Percentiles rank a stretch among this genome's conserved stretches.
Conservation (phyloP, 352 stramenopile genomes). For the Peronospora destructor region DNA sequence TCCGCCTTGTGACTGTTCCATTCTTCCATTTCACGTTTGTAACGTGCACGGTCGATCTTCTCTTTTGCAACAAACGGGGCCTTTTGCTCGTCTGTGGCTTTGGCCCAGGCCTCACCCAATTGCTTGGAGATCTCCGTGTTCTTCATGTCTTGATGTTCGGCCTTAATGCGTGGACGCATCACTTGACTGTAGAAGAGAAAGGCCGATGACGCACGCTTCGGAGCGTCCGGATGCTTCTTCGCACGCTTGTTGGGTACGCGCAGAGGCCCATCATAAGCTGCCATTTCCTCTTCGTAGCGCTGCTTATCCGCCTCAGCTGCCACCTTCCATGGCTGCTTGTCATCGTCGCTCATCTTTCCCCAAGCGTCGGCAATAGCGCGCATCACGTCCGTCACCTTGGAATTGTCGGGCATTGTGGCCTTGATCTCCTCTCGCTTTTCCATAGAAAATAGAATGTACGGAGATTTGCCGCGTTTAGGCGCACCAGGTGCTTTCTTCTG, state of each 20-base stretch:
- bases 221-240: constrained; percentile 92
- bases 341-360: constrained; percentile 85
- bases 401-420: constrained; percentile 68
- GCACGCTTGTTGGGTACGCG: constrained; percentile 89
- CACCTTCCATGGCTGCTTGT: constrained; percentile 91
- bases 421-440: constrained; percentile 89
- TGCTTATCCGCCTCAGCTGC: constrained; percentile 90
- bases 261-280: constrained; percentile 87
- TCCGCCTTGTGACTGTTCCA: constrained; percentile 84
- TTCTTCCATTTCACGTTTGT: constrained; percentile 91
- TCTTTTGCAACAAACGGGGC: constrained; percentile 90
- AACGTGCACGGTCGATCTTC: constrained; percentile 84
- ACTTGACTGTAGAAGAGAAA: constrained; percentile 93
- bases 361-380: constrained; percentile 87
- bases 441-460: constrained; percentile 91
- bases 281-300: constrained; percentile 91
- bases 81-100: constrained; percentile 88
- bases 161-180: constrained; percentile 86
- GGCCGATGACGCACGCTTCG: constrained; percentile 90
- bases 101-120: constrained; percentile 89
- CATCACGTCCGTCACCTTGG: constrained; percentile 90
- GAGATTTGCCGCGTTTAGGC: constrained; percentile 86
- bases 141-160: constrained; percentile 90
- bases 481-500: constrained; percentile 87
- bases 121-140: constrained; percentile 95